phyloP scores from a whole-genome alignment of 2,329 filamentous ascomycete genomes.

The Aspergillus chevalieri region DNA sequence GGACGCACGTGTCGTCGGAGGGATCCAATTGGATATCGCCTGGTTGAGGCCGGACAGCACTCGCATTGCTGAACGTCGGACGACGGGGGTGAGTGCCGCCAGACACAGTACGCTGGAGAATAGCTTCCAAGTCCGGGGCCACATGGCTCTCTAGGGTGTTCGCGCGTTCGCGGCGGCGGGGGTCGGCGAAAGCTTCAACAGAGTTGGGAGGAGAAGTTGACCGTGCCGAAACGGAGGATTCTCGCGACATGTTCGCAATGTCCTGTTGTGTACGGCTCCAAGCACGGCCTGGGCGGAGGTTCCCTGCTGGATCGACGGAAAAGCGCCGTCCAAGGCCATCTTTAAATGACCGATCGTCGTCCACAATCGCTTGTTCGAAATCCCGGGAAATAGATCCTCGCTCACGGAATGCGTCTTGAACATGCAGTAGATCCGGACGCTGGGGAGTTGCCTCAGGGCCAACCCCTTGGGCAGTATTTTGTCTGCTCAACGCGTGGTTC shows the following conservation, averaged over 20 bases:
- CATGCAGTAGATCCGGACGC: constrained; percentile 41
- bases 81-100: constrained; percentile 58
- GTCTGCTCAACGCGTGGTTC: constrained; percentile 28
- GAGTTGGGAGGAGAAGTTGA: constrained; percentile 90
- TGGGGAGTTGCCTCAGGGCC: constrained; percentile 45
- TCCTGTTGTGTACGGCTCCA: constrained; percentile 35
- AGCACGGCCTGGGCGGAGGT: constrained; percentile 27
- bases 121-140: constrained; percentile 50
- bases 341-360: constrained; percentile 56
- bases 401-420: constrained; percentile 42
- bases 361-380: constrained; percentile 78
- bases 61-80: constrained; percentile 55
- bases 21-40: constrained; percentile 30
- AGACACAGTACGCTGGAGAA: constrained; percentile 66
- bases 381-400: constrained; percentile 59
- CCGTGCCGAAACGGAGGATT: constrained; percentile 52
- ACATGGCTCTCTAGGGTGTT: constrained; percentile 58
- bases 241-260: constrained; percentile 36
- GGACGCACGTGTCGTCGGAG: constrained; percentile 73
- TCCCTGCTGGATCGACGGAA: constrained; percentile 37
- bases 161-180: constrained; percentile 72
- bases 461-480: constrained; percentile 42
- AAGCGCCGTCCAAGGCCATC: constrained; percentile 32
- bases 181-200: constrained; percentile 92
- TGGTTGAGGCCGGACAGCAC: constrained; percentile 47